Conservation (phyloP, 768 basidiomycete species). For the Inosperma sp. region DNA sequence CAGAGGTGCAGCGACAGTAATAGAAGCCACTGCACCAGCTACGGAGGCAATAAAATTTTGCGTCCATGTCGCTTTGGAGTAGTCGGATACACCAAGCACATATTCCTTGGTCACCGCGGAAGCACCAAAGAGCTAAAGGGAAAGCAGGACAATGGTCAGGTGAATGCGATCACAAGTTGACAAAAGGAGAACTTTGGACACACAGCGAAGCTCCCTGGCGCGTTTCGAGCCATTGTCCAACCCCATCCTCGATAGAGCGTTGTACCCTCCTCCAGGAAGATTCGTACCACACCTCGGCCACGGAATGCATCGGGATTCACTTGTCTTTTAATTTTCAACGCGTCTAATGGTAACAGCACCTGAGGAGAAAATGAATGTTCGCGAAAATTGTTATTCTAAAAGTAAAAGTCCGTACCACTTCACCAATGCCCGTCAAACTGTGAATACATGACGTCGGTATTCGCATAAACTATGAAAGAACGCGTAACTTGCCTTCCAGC, state of each 20-base stretch:
- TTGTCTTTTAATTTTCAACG: constrained; percentile 97
- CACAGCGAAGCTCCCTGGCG: constrained; percentile 92
- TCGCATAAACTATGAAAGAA: background rate
- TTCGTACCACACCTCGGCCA: constrained; percentile 83
- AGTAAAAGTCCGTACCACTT: constrained; percentile 62
- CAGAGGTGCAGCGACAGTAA: constrained; percentile 93
- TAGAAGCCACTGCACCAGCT: constrained; percentile 90
- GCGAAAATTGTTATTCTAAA: background rate
- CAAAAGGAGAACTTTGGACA: constrained; percentile 28
- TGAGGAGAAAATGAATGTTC: constrained; percentile 20
- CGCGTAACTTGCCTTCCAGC: constrained; percentile 72
- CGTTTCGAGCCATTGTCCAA: constrained; percentile 98
- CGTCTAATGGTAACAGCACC: constrained; percentile 95
- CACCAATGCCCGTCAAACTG: constrained; percentile 81
- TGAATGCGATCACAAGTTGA: background rate
- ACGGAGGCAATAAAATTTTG: constrained; percentile 98
- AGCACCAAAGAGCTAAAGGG: constrained; percentile 89
- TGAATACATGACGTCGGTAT: constrained; percentile 9
- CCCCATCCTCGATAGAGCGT: constrained; percentile 96
- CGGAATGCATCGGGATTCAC: constrained; percentile 98
- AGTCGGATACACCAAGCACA: constrained; percentile 82
- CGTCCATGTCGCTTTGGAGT: constrained; percentile 90
- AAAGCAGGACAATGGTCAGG: background rate
- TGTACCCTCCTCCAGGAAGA: constrained; percentile 88
- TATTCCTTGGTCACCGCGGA: constrained; percentile 95